Percentiles rank a stretch among this genome's conserved stretches.
phyloP scores from a whole-genome alignment of 2,329 filamentous ascomycete genomes.

The Clathrospora elynae region DNA sequence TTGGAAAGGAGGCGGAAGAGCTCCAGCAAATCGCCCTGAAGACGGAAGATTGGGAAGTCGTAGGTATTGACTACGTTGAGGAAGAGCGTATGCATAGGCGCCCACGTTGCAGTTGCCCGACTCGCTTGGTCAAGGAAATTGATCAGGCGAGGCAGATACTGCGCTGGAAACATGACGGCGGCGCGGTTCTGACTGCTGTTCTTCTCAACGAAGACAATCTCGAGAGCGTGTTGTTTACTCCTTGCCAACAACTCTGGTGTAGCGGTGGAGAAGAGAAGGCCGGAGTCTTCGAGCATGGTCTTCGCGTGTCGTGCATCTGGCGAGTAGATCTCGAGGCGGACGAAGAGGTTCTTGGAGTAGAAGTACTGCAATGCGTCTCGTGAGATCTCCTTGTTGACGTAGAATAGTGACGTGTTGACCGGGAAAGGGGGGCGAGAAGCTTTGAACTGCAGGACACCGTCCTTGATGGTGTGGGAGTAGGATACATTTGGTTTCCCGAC shows the following conservation, averaged over 20 bases:
- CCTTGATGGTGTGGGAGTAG: slow-evolving; percentile 32
- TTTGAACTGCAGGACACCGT: slow-evolving; percentile 32
- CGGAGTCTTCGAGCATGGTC: slow-evolving; percentile 40
- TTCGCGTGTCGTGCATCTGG: slow-evolving; percentile 39
- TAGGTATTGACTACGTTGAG: slow-evolving; percentile 35
- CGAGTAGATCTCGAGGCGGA: slow-evolving; percentile 33
- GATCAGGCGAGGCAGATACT: slow-evolving; percentile 43
- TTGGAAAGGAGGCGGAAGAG: slow-evolving; percentile 35
- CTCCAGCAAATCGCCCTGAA: slow-evolving; percentile 44
- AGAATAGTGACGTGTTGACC: slow-evolving; percentile 32
- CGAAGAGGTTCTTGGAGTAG: slow-evolving; percentile 41
- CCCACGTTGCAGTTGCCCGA: slow-evolving; percentile 28
- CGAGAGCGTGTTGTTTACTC: slow-evolving; percentile 31
- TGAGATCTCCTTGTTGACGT: slow-evolving; percentile 33
- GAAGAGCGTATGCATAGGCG: slow-evolving; percentile 25
- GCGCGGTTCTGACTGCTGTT: slow-evolving; percentile 34
- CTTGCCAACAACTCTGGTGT: slow-evolving; percentile 11
- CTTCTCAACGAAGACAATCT: slow-evolving; percentile 38
- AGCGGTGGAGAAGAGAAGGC: slow-evolving; percentile 34
- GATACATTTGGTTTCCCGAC: slow-evolving; percentile 36
- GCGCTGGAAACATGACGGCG: slow-evolving; percentile 40
- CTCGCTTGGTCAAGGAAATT: slow-evolving; percentile 41
- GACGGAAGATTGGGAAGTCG: slow-evolving; percentile 24
- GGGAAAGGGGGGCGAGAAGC: slow-evolving; percentile 39
- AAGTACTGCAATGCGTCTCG: slow-evolving; percentile 34